These are phyloP conservation scores for Tephrocybe rancida DNA, from an alignment of 768 basidiomycete genomes.

Conservation along the genomic window DNA sequence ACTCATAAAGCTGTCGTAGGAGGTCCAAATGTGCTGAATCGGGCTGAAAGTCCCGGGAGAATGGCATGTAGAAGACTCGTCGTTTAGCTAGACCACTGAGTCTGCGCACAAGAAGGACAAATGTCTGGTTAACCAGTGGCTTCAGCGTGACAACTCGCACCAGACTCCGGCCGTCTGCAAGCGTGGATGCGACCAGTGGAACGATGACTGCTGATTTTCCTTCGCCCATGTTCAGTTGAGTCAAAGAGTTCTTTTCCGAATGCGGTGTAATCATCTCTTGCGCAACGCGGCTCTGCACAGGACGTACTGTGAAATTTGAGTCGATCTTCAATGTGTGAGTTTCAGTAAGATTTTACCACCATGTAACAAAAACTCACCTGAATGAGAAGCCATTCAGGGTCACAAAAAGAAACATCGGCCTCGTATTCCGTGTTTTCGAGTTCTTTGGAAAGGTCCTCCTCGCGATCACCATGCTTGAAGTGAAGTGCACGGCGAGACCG, in stretches of 20 bases:
- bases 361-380: conserved; percentile 39
- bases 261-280: conserved; percentile 48
- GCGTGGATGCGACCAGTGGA: conserved; percentile 38
- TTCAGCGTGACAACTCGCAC: conserved; percentile 55
- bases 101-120: conserved; percentile 45
- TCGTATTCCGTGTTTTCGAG: conserved; percentile 17
- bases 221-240: conserved; percentile 63
- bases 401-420: conserved; percentile 10
- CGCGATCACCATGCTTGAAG: conserved; percentile 19
- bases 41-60: conserved; percentile 41
- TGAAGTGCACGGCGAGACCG: conserved; percentile 36
- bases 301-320: conserved; percentile 42
- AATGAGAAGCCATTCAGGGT: conserved; percentile 47
- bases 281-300: conserved; percentile 43
- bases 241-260: conserved; percentile 34
- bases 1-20: conserved; percentile 33
- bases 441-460: conserved; percentile 34
- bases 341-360: too few relatives aligned
- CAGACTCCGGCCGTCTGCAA: conserved; percentile 45
- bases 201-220: conserved; percentile 58
- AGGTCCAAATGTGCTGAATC: conserved; percentile 13
- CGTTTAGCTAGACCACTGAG: conserved; percentile 47
- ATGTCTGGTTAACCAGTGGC: conserved; percentile 47
- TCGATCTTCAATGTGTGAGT: conserved; percentile 28
- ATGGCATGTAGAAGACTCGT: conserved; percentile 51